Evolutionary conservation across 441 rosid genomes (phyloP).

Genomic region (Bocquillonia castaneifolia): DNA sequence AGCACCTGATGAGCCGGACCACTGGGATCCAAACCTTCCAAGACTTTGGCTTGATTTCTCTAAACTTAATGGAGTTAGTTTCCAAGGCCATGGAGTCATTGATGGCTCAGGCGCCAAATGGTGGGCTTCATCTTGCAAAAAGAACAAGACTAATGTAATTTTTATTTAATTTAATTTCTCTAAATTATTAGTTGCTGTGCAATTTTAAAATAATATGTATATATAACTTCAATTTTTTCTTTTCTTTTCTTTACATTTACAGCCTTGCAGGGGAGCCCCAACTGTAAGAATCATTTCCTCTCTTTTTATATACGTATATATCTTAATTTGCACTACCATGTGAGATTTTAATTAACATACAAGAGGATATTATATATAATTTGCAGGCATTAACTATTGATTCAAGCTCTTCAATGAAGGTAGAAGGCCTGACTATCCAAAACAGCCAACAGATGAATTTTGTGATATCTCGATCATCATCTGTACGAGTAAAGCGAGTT

Average conservation of each 20-base stretch:
- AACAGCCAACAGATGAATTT: slow-evolving; percentile 97
- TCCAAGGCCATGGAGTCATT: slow-evolving; percentile 85
- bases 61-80: slow-evolving; percentile 57
- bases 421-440: slow-evolving; percentile 72
- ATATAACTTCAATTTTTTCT: too few relatives aligned
- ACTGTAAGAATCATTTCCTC: slow-evolving; percentile 50
- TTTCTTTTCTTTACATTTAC: slow-evolving; percentile 28
- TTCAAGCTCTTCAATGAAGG: slow-evolving; percentile 68
- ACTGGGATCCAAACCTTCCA: slow-evolving; percentile 67
- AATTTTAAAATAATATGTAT: too few relatives aligned
- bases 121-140: slow-evolving; percentile 98
- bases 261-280: slow-evolving; percentile 96
- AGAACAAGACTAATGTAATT: slow-evolving; percentile 79
- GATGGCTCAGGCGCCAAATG: slow-evolving; percentile 97
- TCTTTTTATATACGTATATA: too few relatives aligned
- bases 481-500: slow-evolving; percentile 59
- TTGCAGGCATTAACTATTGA: slow-evolving; percentile 87
- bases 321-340: too few relatives aligned
- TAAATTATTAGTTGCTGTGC: slow-evolving; percentile 1
- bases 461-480: slow-evolving; percentile 56
- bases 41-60: slow-evolving; percentile 67
- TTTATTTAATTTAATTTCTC: too few relatives aligned
- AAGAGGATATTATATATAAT: too few relatives aligned
- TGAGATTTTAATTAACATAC: slow-evolving; percentile 18
- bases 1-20: slow-evolving; percentile 75